These are phyloP conservation scores for Betula pendula DNA, from an alignment of 306 rosid genomes.

Conservation along the genomic window DNA sequence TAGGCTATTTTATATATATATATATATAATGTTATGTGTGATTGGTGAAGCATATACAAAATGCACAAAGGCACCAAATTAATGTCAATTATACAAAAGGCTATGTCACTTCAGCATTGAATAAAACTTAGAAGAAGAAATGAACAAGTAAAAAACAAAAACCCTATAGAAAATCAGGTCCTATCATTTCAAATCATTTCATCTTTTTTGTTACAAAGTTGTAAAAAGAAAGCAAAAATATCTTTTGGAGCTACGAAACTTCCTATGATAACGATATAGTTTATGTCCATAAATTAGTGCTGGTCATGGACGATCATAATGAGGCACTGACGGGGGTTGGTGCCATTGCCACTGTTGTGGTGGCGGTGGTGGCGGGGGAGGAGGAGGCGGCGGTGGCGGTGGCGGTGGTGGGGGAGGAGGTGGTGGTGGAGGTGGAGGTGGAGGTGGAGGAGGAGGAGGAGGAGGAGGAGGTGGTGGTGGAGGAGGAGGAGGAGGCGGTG, in stretches of 20 bases:
- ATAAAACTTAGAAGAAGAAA: too few species aligned
- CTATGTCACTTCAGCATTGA: too few species aligned
- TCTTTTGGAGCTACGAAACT: neutral
- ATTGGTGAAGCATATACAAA: too few species aligned
- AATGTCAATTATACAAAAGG: too few species aligned
- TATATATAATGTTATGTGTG: too few species aligned
- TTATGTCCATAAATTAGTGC: neutral
- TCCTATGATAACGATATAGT: neutral
- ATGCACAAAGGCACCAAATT: too few species aligned
- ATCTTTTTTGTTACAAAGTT: too few species aligned
- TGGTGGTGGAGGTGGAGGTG: rapidly evolving
- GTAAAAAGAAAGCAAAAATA: neutral
- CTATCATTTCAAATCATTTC: too few species aligned
- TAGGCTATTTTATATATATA: too few species aligned
- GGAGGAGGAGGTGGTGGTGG: neutral
- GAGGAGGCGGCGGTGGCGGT: neutral
- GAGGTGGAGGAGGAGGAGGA: rapidly evolving
- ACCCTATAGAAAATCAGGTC: too few species aligned
- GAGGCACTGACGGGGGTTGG: neutral
- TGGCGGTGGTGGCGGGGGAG: rapidly evolving
- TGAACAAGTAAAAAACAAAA: too few species aligned
- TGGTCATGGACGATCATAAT: neutral
- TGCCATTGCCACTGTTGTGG: neutral
- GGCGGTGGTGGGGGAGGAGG: neutral
- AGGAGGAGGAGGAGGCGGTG: rapidly evolving